A percentile compares a stretch with the other conserved stretches of the same genome.
phyloP scores from a whole-genome alignment of 805 yeast species.

The Sugiyamaella marilandica region DNA sequence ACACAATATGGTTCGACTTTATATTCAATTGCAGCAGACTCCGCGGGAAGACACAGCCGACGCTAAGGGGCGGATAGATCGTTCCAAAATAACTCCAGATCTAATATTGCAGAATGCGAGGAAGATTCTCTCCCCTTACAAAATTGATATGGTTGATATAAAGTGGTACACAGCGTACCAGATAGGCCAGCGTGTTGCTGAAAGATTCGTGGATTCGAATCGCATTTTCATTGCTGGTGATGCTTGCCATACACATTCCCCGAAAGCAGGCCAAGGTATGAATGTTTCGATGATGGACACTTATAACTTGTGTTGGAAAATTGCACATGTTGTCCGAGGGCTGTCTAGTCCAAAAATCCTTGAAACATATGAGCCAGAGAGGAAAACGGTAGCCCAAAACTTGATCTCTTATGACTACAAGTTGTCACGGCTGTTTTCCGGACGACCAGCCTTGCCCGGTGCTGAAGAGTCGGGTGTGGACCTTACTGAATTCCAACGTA shows the following conservation, averaged over 20 bases:
- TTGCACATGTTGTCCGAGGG: constrained; percentile 33
- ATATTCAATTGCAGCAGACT: constrained; percentile 31
- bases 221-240: constrained; percentile 34
- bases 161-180: constrained; percentile 35
- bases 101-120: constrained; percentile 27
- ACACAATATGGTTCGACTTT: constrained; percentile 32
- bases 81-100: constrained; percentile 35
- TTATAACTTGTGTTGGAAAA: constrained; percentile 34
- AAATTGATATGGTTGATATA: constrained; percentile 27
- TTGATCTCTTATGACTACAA: constrained; percentile 33
- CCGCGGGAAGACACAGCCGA: constrained; percentile 9
- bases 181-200: constrained; percentile 35
- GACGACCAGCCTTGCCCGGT: constrained; percentile 27
- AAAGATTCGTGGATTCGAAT: constrained; percentile 20
- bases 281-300: constrained; percentile 33
- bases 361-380: constrained; percentile 33
- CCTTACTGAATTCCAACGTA: constrained; percentile 30
- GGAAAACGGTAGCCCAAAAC: constrained; percentile 32
- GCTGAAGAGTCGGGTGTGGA: constrained; percentile 25
- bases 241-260: constrained; percentile 34
- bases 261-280: constrained; percentile 37
- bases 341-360: constrained; percentile 24
- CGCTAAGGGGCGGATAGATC: constrained; percentile 25
- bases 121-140: constrained; percentile 26
- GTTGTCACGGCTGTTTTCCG: constrained; percentile 31